Conservation (phyloP, 1,284 basidiomycete genomes). For the Rugosomyces carneus region DNA sequence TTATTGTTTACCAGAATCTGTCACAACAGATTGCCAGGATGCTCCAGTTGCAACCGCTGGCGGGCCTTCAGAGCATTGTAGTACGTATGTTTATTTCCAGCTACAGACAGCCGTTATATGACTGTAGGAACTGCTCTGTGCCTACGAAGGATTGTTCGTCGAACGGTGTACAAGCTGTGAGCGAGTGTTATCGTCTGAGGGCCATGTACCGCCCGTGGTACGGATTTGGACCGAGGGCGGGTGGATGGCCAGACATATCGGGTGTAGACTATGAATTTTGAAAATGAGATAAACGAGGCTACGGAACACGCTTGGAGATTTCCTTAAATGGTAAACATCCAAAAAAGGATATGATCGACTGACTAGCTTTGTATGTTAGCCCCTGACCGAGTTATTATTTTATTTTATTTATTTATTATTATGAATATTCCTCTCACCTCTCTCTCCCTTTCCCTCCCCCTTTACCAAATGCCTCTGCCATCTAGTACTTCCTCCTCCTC, state of each 20-base stretch:
- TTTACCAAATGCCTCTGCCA: slow-evolving; percentile 11
- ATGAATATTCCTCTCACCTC: background rate
- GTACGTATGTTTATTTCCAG: slow-evolving; percentile 11
- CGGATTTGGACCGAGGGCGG: slow-evolving; percentile 45
- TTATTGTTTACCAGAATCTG: slow-evolving; percentile 52
- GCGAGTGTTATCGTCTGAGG: slow-evolving; percentile 59
- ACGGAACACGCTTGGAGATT: slow-evolving; percentile 12
- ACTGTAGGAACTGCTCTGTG: slow-evolving; percentile 34
- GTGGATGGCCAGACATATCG: slow-evolving; percentile 38
- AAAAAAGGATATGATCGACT: slow-evolving; percentile 8
- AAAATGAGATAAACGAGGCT: slow-evolving; percentile 11
- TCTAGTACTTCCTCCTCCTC: slow-evolving; percentile 12
- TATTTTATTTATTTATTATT: slow-evolving; percentile 14
- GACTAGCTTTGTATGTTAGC: slow-evolving; percentile 4
- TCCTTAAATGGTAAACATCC: slow-evolving; percentile 1
- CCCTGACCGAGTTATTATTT: slow-evolving; percentile 9
- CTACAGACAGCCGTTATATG: slow-evolving; percentile 23
- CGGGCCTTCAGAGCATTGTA: slow-evolving; percentile 36
- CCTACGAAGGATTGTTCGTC: slow-evolving; percentile 56
- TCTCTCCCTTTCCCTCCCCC: background rate
- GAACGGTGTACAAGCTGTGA: slow-evolving; percentile 51
- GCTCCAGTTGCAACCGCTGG: slow-evolving; percentile 46
- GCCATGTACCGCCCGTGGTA: slow-evolving; percentile 64
- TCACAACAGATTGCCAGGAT: slow-evolving; percentile 59
- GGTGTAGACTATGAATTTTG: slow-evolving; percentile 13